These are phyloP conservation scores for Russula sp. DNA, from an alignment of 768 basidiomycete species.

Conservation along the genomic window DNA sequence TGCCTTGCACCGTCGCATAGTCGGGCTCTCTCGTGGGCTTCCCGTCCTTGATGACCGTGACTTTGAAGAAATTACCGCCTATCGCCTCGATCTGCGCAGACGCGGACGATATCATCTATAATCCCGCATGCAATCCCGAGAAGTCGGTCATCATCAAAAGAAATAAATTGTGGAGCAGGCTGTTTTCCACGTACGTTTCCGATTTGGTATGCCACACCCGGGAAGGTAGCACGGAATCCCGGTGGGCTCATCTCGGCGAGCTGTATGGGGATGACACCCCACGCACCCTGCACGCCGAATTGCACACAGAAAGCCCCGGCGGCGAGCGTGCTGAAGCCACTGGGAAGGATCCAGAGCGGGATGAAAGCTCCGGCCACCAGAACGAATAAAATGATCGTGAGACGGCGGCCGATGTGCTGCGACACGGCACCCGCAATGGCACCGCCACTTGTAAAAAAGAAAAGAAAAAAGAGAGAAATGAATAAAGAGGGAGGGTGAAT, in stretches of 20 bases:
- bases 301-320: conserved; percentile 44
- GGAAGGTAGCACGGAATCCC: conserved; percentile 42
- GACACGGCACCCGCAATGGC: conserved; percentile 34
- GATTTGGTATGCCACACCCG: conserved; percentile 39
- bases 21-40: conserved; percentile 32
- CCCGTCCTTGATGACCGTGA: conserved; percentile 27
- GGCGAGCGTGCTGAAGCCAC: conserved; percentile 33
- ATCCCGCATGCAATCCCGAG: background rate
- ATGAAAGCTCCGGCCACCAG: conserved; percentile 29
- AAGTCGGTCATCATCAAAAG: background rate
- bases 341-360: conserved; percentile 41
- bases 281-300: conserved; percentile 39
- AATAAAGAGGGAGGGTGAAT: conserved; percentile 1
- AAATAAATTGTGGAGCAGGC: background rate
- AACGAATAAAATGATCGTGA: conserved; percentile 36
- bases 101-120: conserved; percentile 38
- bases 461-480: too few species aligned
- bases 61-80: conserved; percentile 36
- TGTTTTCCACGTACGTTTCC: conserved; percentile 29
- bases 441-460: conserved; percentile 30
- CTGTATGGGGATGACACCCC: conserved; percentile 34
- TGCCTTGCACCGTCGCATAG: conserved; percentile 65
- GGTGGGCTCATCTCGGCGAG: conserved; percentile 42
- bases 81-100: conserved; percentile 44
- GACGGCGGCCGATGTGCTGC: conserved; percentile 40